These are phyloP conservation scores for Dipodascopsis uninucleata DNA, from an alignment of 805 yeast species.

Conservation along the genomic window DNA sequence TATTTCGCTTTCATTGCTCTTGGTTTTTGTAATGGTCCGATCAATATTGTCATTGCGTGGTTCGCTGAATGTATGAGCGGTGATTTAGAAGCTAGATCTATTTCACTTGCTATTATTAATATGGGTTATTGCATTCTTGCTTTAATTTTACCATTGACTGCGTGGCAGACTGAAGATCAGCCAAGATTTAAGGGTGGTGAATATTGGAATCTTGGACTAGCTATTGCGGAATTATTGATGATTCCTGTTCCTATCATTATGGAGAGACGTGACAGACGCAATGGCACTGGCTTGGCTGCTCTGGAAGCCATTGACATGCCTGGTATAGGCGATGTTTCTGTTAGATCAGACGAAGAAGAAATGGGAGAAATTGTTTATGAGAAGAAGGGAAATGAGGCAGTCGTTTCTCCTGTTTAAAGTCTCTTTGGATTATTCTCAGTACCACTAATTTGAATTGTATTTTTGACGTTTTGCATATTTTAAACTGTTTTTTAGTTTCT, in stretches of 20 bases:
- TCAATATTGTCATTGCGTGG: conserved; percentile 25
- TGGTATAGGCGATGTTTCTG: background rate
- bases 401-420: too few species aligned
- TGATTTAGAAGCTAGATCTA: conserved; percentile 21
- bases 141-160: conserved; percentile 18
- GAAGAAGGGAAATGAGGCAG: too few species aligned
- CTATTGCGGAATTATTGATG: conserved; percentile 16
- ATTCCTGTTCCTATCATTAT: conserved; percentile 16
- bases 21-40: conserved; percentile 25
- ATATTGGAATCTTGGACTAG: conserved; percentile 12
- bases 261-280: conserved; percentile 16
- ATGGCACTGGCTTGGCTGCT: conserved; percentile 11
- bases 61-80: conserved; percentile 17
- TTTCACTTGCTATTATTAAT: conserved; percentile 17
- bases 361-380: background rate
- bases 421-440: too few species aligned
- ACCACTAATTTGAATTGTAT: too few species aligned
- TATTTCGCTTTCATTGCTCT: conserved; percentile 20
- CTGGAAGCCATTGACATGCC: background rate
- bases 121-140: conserved; percentile 16
- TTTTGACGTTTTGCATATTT: too few species aligned
- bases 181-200: conserved; percentile 21
- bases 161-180: conserved; percentile 23
- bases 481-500: too few species aligned
- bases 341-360: background rate